Percentiles rank a stretch among this genome's conserved stretches.
phyloP scores from a whole-genome alignment of 257 asterid genomes.

The Ballota nigra region DNA sequence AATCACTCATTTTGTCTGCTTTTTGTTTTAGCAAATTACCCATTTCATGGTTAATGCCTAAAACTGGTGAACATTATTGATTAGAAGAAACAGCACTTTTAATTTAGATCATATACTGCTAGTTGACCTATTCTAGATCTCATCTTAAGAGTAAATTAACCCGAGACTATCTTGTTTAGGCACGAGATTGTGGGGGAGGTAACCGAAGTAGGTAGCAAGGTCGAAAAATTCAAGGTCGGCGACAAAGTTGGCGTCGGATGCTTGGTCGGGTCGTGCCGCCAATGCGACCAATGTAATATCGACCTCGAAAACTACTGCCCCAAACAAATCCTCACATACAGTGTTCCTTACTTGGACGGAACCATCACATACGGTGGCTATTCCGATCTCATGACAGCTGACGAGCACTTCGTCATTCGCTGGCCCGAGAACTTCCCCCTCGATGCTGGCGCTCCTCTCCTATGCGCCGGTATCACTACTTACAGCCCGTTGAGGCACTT shows the following conservation, averaged over 20 bases:
- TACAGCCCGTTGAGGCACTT: slow-evolving; percentile 51
- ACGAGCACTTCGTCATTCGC: slow-evolving; percentile 49
- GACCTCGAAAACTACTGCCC: slow-evolving; percentile 60
- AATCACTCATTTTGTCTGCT: background rate
- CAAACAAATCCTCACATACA: slow-evolving; percentile 33
- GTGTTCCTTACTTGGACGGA: slow-evolving; percentile 29
- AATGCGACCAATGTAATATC: slow-evolving; percentile 39
- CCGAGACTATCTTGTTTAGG: slow-evolving; percentile 36
- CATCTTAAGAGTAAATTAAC: no score
- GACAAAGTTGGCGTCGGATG: slow-evolving; percentile 69
- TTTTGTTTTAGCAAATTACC: background rate
- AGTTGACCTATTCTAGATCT: no score
- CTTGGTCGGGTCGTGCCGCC: slow-evolving; percentile 58
- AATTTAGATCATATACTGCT: no score
- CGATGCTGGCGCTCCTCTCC: slow-evolving; percentile 51
- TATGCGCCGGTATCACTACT: slow-evolving; percentile 62
- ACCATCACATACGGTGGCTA: slow-evolving; percentile 60
- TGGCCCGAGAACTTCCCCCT: slow-evolving; percentile 58
- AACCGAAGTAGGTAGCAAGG: slow-evolving; percentile 59
- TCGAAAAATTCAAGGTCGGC: slow-evolving; percentile 47
- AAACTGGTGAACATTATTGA: no score
- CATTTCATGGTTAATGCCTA: no score
- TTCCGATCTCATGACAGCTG: slow-evolving; percentile 47
- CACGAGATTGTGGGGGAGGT: slow-evolving; percentile 66
- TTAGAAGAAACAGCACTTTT: no score